These are phyloP conservation scores for Styphnolobium japonicum DNA, from an alignment of 306 rosid species.

Conservation along the genomic window DNA sequence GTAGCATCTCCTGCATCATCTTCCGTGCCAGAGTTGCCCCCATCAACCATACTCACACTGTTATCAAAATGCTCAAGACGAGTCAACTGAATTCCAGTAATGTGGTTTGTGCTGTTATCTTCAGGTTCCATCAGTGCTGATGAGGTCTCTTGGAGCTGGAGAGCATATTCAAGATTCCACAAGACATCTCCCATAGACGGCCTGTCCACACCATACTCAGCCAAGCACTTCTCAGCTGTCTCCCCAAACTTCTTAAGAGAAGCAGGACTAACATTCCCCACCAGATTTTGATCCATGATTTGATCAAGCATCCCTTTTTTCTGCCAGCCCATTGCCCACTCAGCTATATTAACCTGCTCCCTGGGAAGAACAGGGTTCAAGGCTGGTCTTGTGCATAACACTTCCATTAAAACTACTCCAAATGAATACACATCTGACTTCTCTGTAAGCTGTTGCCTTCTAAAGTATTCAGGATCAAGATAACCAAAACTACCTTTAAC, in stretches of 20 bases:
- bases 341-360: constrained; percentile 98
- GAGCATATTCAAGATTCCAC: constrained; percentile 93
- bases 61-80: constrained; percentile 77
- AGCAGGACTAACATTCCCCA: constrained; percentile 79
- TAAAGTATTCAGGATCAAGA: constrained; percentile 94
- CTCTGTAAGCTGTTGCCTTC: constrained; percentile 97
- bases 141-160: constrained; percentile 90
- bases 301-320: constrained; percentile 96
- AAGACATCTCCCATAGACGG: constrained; percentile 98
- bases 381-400: constrained; percentile 95
- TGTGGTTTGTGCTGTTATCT: constrained; percentile 94
- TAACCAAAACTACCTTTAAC: constrained; percentile 98
- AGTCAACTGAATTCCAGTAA: constrained; percentile 74
- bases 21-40: constrained; percentile 51
- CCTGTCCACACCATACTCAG: constrained; percentile 88
- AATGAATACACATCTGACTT: constrained; percentile 97
- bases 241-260: constrained; percentile 94
- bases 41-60: constrained; percentile 73
- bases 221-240: constrained; percentile 93
- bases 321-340: constrained; percentile 96
- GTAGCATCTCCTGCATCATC: constrained; percentile 77
- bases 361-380: constrained; percentile 93
- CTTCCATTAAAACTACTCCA: constrained; percentile 97
- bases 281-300: constrained; percentile 85
- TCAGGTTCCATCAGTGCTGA: constrained; percentile 85